phyloP scores from a whole-genome alignment of 805 yeast species.

The Ogataea angusta region DNA sequence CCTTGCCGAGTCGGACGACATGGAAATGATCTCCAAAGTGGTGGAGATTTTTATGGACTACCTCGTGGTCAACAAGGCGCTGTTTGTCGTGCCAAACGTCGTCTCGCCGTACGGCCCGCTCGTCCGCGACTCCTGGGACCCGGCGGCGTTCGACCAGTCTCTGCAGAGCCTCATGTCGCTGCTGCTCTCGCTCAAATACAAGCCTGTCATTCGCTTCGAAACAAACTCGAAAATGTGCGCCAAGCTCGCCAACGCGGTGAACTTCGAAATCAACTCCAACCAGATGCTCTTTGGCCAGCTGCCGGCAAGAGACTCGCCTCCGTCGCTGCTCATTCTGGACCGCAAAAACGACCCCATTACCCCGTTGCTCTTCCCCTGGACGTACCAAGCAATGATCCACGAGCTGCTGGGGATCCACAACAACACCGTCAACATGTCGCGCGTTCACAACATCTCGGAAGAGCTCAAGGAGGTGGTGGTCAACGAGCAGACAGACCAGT shows the following conservation, averaged over 20 bases:
- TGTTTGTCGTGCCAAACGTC: constrained; percentile 40
- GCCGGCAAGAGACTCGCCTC: constrained; percentile 58
- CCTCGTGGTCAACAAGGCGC: constrained; percentile 64
- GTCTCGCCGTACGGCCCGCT: constrained; percentile 20
- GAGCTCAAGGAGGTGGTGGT: constrained; percentile 63
- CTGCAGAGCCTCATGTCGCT: constrained; percentile 48
- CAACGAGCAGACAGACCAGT: constrained; percentile 68
- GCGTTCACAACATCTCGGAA: constrained; percentile 51
- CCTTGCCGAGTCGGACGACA: constrained; percentile 86
- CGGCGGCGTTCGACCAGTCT: constrained; percentile 40
- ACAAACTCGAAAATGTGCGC: constrained; percentile 60
- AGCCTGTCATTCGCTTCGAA: constrained; percentile 80
- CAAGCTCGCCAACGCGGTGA: constrained; percentile 65
- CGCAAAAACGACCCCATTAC: constrained; percentile 90
- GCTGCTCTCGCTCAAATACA: constrained; percentile 66
- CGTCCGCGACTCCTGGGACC: constrained; percentile 43
- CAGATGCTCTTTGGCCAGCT: constrained; percentile 66
- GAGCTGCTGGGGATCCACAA: constrained; percentile 81
- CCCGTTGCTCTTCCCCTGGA: constrained; percentile 93
- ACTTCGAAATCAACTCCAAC: constrained; percentile 53
- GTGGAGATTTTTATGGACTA: constrained; percentile 87
- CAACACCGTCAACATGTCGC: constrained; percentile 70
- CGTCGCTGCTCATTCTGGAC: constrained; percentile 73
- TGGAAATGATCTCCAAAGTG: constrained; percentile 72
- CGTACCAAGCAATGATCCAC: constrained; percentile 96